Conservation (phyloP, 805 yeast genomes). For the Millerozyma miso region DNA sequence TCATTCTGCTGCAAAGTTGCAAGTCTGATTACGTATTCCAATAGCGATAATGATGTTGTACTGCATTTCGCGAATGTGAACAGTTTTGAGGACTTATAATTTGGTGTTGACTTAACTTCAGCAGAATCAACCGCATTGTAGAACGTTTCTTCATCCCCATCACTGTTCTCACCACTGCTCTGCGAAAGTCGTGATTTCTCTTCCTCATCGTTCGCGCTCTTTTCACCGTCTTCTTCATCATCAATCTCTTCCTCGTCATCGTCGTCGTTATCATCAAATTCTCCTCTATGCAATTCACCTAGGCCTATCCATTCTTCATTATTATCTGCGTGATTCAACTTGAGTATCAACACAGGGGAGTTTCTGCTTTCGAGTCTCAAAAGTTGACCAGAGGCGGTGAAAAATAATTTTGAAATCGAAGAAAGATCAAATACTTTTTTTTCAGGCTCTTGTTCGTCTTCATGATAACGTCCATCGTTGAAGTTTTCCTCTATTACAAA, state of each 20-base stretch:
- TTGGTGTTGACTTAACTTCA: slow-evolving; percentile 3
- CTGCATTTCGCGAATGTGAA: slow-evolving; percentile 1
- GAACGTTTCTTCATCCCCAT: slow-evolving; percentile 6
- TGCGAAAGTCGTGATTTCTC: not conserved
- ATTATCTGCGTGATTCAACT: slow-evolving; percentile 23
- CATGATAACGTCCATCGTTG: slow-evolving; percentile 69
- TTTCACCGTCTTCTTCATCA: slow-evolving; percentile 12
- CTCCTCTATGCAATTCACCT: slow-evolving; percentile 31
- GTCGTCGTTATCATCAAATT: slow-evolving; percentile 23
- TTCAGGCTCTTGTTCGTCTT: slow-evolving; percentile 40
- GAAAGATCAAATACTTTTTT: slow-evolving; percentile 31
- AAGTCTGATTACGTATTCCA: slow-evolving; percentile 62
- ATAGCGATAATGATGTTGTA: slow-evolving; percentile 44
- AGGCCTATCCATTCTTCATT: slow-evolving; percentile 49
- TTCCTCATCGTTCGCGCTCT: not conserved
- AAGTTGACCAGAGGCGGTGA: slow-evolving; percentile 65
- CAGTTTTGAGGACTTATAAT: not conserved
- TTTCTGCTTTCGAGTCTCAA: slow-evolving; percentile 58
- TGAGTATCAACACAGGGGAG: slow-evolving; percentile 65
- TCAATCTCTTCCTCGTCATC: slow-evolving; percentile 22
- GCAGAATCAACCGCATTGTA: slow-evolving; percentile 14
- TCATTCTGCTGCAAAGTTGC: slow-evolving; percentile 59
- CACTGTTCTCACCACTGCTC: slow-evolving; percentile 10
- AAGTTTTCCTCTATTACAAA: slow-evolving; percentile 53
- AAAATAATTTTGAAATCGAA: slow-evolving; percentile 51